phyloP scores from a whole-genome alignment of 768 basidiomycete genomes.

The Kwoniella bestiolae region DNA sequence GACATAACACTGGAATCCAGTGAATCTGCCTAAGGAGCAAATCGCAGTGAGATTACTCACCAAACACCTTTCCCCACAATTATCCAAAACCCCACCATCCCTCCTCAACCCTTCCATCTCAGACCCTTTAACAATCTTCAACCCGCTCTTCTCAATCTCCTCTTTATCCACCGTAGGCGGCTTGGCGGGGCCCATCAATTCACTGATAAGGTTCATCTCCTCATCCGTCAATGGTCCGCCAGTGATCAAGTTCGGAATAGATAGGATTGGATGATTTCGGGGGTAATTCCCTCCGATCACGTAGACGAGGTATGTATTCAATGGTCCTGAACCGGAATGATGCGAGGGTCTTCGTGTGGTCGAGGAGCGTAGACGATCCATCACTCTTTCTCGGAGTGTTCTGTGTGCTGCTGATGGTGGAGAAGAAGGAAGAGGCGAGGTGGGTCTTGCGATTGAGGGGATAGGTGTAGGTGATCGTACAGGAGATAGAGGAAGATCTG shows the following conservation, averaged over 20 bases:
- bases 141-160: slow-evolving; percentile 81
- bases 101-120: slow-evolving; percentile 63
- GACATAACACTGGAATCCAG: too few species aligned
- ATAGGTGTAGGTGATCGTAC: not conserved
- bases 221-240: slow-evolving; percentile 52
- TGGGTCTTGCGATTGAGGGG: not conserved
- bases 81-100: slow-evolving; percentile 70
- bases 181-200: slow-evolving; percentile 51
- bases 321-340: slow-evolving; percentile 14
- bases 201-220: slow-evolving; percentile 40
- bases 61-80: slow-evolving; percentile 69
- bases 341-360: slow-evolving; percentile 1
- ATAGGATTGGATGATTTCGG: slow-evolving; percentile 83
- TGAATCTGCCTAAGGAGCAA: too few species aligned
- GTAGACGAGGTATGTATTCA: slow-evolving; percentile 82
- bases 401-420: slow-evolving; percentile 4
- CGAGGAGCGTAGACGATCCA: slow-evolving; percentile 57
- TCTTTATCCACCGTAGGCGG: slow-evolving; percentile 75
- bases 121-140: slow-evolving; percentile 71
- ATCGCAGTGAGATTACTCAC: slow-evolving; percentile 61
- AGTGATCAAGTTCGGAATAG: slow-evolving; percentile 58
- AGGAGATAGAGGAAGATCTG: slow-evolving; percentile 10
- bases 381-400: slow-evolving; percentile 39
- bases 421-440: slow-evolving; percentile 4
- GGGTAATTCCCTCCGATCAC: slow-evolving; percentile 88